Conservation (phyloP, 2,329 filamentous ascomycete genomes). For the Beauveria medogensis region DNA sequence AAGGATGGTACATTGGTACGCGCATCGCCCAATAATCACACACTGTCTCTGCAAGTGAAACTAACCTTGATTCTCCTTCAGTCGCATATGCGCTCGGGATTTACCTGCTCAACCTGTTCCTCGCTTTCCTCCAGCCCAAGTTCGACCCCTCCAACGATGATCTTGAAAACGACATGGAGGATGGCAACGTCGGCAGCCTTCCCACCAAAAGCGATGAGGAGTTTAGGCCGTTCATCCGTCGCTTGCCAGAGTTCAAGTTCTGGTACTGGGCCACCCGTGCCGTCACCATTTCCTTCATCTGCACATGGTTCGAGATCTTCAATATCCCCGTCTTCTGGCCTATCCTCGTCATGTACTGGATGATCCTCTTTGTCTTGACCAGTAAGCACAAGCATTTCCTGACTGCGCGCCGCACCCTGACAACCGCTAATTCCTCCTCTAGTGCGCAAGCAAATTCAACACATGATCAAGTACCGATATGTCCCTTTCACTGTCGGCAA, state of each 20-base stretch:
- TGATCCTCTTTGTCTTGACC: conserved; percentile 91
- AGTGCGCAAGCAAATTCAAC: conserved; percentile 99
- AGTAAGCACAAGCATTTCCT: conserved; percentile 61
- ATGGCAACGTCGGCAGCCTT: conserved; percentile 71
- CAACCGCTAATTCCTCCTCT: conserved; percentile 11
- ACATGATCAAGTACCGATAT: conserved; percentile 99
- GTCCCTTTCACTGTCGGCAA: conserved; percentile 91
- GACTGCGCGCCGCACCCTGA: neutral
- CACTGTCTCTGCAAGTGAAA: neutral
- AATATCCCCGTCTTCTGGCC: conserved; percentile 99
- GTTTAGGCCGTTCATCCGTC: conserved; percentile 93
- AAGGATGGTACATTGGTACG: conserved; percentile 97
- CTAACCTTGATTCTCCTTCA: conserved; percentile 27
- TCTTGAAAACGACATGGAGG: conserved; percentile 92
- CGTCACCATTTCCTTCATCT: conserved; percentile 71
- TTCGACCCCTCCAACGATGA: conserved; percentile 93
- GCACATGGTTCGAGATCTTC: conserved; percentile 90
- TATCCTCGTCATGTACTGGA: conserved; percentile 95
- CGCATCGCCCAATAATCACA: neutral
- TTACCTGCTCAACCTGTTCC: conserved; percentile 97
- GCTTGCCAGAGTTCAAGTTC: conserved; percentile 98
- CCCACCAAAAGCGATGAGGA: conserved; percentile 96
- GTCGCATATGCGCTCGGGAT: conserved; percentile 97
- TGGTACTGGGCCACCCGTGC: conserved; percentile 94
- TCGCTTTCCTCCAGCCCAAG: conserved; percentile 96